Percentiles rank a stretch among this genome's conserved stretches.
Evolutionary conservation across 2,329 filamentous ascomycete genomes (phyloP).

Genomic region (Penicillium fuscoglaucum): DNA sequence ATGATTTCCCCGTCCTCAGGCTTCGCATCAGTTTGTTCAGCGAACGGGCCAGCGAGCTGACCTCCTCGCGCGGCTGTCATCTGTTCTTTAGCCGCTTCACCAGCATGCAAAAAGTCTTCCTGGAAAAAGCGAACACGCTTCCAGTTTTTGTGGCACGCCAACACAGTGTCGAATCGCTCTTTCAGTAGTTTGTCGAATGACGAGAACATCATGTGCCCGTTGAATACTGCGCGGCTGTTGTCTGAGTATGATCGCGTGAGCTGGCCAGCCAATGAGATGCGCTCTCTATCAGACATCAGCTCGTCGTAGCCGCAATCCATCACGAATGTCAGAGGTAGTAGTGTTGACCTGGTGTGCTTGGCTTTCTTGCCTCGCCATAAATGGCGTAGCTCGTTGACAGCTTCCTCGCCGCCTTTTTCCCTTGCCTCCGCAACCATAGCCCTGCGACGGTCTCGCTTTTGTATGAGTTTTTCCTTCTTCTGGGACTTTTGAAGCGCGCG

Average conservation of each 20-base stretch:
- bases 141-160: slow-evolving; percentile 78
- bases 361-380: slow-evolving; percentile 26
- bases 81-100: slow-evolving; percentile 62
- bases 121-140: slow-evolving; percentile 72
- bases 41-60: slow-evolving; percentile 60
- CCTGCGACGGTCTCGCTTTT: slow-evolving; percentile 54
- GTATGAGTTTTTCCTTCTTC: slow-evolving; percentile 57
- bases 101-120: slow-evolving; percentile 71
- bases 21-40: slow-evolving; percentile 39
- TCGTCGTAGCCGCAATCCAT: slow-evolving; percentile 91
- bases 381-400: slow-evolving; percentile 30
- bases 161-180: slow-evolving; percentile 74
- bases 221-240: slow-evolving; percentile 68
- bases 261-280: slow-evolving; percentile 78
- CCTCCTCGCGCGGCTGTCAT: slow-evolving; percentile 64
- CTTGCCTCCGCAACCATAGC: slow-evolving; percentile 38
- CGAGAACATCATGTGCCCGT: slow-evolving; percentile 72
- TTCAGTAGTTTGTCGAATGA: slow-evolving; percentile 74
- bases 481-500: slow-evolving; percentile 60
- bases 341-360: slow-evolving; percentile 44
- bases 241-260: slow-evolving; percentile 87
- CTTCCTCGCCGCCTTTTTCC: slow-evolving; percentile 27
- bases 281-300: slow-evolving; percentile 83
- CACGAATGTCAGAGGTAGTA: slow-evolving; percentile 75
- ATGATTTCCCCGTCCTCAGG: slow-evolving; percentile 63